Conservation (phyloP, 805 yeast species). For the Yarrowia sp. region DNA sequence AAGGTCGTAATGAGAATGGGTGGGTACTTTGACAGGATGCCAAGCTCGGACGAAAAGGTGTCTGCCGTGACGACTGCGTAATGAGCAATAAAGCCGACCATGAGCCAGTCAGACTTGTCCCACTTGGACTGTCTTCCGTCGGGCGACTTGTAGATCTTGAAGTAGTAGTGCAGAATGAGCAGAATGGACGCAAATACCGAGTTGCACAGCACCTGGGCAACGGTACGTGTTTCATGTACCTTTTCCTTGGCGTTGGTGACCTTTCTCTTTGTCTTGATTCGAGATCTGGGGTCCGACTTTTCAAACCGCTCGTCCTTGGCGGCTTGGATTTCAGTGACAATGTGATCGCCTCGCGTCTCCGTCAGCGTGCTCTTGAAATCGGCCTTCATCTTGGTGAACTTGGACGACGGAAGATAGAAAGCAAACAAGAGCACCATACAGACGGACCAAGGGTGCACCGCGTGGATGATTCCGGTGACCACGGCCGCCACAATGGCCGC, state of each 20-base stretch:
- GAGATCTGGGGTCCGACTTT: constrained; percentile 1
- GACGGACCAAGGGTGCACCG: constrained; percentile 51
- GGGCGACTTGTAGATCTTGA: constrained; percentile 20
- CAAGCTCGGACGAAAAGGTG: constrained; percentile 58
- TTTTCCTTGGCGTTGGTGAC: constrained; percentile 42
- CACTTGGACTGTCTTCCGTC: constrained; percentile 21
- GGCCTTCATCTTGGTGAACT: constrained; percentile 53
- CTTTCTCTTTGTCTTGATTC: constrained; percentile 19
- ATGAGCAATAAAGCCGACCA: constrained; percentile 50
- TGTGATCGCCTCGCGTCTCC: constrained; percentile 31
- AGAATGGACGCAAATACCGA: constrained; percentile 52
- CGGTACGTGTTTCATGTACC: constrained; percentile 51
- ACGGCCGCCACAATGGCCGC: constrained; percentile 52
- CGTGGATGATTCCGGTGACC: constrained; percentile 53
- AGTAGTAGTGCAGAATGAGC: constrained; percentile 46
- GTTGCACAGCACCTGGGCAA: constrained; percentile 55
- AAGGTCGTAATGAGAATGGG: constrained; percentile 55
- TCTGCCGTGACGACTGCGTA: constrained; percentile 57
- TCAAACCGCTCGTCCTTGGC: constrained; percentile 26
- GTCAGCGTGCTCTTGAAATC: constrained; percentile 49
- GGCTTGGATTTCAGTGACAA: constrained; percentile 43
- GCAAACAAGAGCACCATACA: constrained; percentile 49
- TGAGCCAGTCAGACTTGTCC: constrained; percentile 37
- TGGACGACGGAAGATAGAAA: constrained; percentile 53
- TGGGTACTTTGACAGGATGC: constrained; percentile 52